Evolutionary conservation across 352 stramenopile genomes (phyloP).

Genomic region (Globisporangium apiculatum): DNA sequence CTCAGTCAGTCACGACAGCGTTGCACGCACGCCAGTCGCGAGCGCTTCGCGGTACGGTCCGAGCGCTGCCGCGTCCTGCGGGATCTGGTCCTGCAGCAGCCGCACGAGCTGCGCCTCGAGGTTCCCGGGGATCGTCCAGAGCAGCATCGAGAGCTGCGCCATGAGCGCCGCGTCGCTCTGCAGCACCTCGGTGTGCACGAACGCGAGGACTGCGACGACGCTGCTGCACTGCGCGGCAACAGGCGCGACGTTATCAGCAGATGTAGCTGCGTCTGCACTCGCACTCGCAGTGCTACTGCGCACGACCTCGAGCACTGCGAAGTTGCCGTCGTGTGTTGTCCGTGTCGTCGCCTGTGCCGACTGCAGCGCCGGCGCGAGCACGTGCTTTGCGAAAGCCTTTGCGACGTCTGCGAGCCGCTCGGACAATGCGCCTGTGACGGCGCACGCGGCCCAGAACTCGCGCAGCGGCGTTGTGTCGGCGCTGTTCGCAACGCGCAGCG

Average conservation of each 20-base stretch:
- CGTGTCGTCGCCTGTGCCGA: conserved; percentile 13
- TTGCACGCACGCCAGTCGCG: conserved; percentile 22
- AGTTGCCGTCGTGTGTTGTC: conserved; percentile 18
- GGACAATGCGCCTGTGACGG: conserved; percentile 34
- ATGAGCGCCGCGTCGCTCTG: conserved; percentile 34
- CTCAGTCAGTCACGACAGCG: no score
- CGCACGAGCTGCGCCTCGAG: conserved; percentile 58
- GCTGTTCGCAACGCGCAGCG: conserved; percentile 22
- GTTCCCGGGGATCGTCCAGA: conserved; percentile 73
- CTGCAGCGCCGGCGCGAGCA: conserved; percentile 50
- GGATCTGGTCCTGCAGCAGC: conserved; percentile 61
- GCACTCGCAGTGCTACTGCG: conserved; percentile 5
- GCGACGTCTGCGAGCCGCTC: conserved; percentile 46
- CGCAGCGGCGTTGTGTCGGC: conserved; percentile 5
- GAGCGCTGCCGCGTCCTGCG: conserved; percentile 43
- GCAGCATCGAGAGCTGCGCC: conserved; percentile 33
- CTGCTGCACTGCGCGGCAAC: conserved; percentile 31
- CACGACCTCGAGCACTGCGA: conserved; percentile 19
- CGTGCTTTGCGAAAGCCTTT: conserved; percentile 33
- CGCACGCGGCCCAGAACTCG: conserved; percentile 55
- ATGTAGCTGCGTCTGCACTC: conserved; percentile 3
- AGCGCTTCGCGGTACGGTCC: conserved; percentile 42
- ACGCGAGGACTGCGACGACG: conserved; percentile 44
- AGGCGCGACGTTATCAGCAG: conserved; percentile 8
- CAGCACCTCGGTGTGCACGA: conserved; percentile 50